phyloP scores from a whole-genome alignment of 2,329 filamentous ascomycete genomes.

The Whalleya microplaca region DNA sequence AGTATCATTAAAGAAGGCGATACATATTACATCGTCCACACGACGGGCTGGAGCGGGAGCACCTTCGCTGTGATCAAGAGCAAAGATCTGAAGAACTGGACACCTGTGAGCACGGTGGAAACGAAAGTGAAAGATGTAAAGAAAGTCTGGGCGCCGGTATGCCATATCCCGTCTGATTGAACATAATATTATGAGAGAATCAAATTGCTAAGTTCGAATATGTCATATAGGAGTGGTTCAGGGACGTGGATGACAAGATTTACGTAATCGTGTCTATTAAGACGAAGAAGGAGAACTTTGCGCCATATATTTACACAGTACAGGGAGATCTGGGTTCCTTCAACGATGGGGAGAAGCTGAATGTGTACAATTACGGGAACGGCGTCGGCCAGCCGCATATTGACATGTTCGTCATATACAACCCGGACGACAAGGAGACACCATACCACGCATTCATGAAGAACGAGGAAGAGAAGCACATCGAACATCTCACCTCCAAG shows the following conservation, averaged over 20 bases:
- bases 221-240: slow-evolving; percentile 2
- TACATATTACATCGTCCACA: slow-evolving; percentile 2
- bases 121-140: neutral
- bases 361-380: slow-evolving; percentile 2
- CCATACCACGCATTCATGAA: slow-evolving; percentile 13
- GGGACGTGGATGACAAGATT: neutral
- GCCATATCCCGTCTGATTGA: neutral
- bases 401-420: slow-evolving; percentile 13
- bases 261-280: slow-evolving; percentile 4
- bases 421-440: slow-evolving; percentile 12
- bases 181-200: neutral
- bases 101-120: neutral
- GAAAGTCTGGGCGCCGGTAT: slow-evolving; percentile 2
- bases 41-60: neutral
- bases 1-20: slow-evolving; percentile 5
- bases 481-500: slow-evolving; percentile 12
- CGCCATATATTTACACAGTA: slow-evolving; percentile 7
- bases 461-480: slow-evolving; percentile 2
- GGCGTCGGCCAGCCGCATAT: slow-evolving; percentile 1
- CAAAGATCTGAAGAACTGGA: slow-evolving; percentile 7
- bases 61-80: slow-evolving; percentile 4
- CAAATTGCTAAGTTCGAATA: neutral
- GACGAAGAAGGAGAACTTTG: slow-evolving; percentile 5
- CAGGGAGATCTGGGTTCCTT: slow-evolving; percentile 1
- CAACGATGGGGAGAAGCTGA: neutral